A percentile compares a stretch with the other conserved stretches of the same genome.
Conservation (phyloP, 2,329 filamentous ascomycete species). For the Sphaceloma murrayae region DNA sequence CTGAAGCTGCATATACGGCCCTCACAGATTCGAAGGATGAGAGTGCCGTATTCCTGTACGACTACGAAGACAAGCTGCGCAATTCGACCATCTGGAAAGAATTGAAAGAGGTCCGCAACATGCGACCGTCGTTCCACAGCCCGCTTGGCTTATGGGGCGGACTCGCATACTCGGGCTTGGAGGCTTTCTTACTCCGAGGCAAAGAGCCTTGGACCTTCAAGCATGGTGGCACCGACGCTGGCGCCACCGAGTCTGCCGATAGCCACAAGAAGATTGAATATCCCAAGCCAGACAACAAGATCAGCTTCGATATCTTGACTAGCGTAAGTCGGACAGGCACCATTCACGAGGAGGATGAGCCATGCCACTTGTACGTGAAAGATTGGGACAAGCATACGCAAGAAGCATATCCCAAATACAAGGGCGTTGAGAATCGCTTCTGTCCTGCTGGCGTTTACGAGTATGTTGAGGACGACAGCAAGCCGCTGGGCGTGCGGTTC, state of each 20-base stretch:
- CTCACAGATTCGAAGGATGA: conserved; percentile 45
- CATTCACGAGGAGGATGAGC: conserved; percentile 98
- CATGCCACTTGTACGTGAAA: conserved; percentile 86
- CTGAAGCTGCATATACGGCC: conserved; percentile 78
- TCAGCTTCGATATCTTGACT: conserved; percentile 92
- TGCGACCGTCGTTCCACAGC: conserved; percentile 87
- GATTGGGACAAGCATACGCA: conserved; percentile 89
- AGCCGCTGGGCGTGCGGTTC: conserved; percentile 82
- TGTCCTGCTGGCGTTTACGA: conserved; percentile 97
- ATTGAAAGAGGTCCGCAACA: conserved; percentile 89
- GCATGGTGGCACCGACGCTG: conserved; percentile 69
- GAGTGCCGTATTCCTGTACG: conserved; percentile 79
- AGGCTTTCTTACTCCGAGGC: conserved; percentile 80
- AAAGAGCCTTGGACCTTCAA: conserved; percentile 84
- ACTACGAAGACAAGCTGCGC: conserved; percentile 84
- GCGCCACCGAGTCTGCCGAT: conserved; percentile 69
- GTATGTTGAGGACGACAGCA: conserved; percentile 85
- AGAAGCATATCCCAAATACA: conserved; percentile 73
- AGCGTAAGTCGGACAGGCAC: conserved; percentile 92
- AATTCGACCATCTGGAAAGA: conserved; percentile 88
- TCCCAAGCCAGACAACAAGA: conserved; percentile 88
- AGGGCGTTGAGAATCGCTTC: conserved; percentile 92
- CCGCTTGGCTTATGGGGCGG: conserved; percentile 83
- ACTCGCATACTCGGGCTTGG: conserved; percentile 82
- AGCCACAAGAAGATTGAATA: conserved; percentile 85